Evolutionary conservation across 2,329 filamentous ascomycete species (phyloP).

Genomic region (Fusarium chuoi): DNA sequence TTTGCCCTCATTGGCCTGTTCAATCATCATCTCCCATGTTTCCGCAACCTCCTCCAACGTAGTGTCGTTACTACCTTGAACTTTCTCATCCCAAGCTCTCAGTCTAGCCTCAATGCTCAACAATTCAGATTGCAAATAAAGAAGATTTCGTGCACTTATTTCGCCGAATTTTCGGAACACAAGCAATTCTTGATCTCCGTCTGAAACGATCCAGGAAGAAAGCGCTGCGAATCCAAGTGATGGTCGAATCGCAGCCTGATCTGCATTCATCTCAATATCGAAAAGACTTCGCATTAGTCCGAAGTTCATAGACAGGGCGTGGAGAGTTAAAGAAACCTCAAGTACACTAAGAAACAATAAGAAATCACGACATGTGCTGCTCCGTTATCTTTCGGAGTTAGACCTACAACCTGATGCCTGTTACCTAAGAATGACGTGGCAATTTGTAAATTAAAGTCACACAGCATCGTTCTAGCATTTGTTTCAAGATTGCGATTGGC

Average conservation of each 20-base stretch:
- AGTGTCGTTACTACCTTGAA: not conserved
- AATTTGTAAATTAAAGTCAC: too few relatives aligned
- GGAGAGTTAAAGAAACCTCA: too few relatives aligned
- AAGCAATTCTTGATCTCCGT: not conserved
- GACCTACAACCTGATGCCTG: too few relatives aligned
- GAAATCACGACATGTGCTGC: too few relatives aligned
- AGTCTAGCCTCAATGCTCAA: not conserved
- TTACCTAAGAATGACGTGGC: too few relatives aligned
- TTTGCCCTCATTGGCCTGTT: fast-evolving
- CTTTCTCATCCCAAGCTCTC: not conserved
- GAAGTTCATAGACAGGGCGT: too few relatives aligned
- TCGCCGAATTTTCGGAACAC: not conserved
- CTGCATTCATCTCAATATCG: not conserved
- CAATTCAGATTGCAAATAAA: not conserved
- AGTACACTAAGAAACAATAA: too few relatives aligned
- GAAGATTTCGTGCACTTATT: not conserved
- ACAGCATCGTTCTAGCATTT: too few relatives aligned
- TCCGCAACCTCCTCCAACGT: not conserved
- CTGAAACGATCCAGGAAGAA: not conserved
- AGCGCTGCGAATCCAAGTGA: not conserved
- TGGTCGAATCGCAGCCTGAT: fast-evolving
- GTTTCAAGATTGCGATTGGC: too few relatives aligned
- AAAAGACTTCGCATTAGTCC: fast-evolving
- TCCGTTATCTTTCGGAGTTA: too few relatives aligned
- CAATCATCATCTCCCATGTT: conserved; percentile 6